phyloP scores from a whole-genome alignment of 169 alveolate genomes.

The Babesia bigemina region DNA sequence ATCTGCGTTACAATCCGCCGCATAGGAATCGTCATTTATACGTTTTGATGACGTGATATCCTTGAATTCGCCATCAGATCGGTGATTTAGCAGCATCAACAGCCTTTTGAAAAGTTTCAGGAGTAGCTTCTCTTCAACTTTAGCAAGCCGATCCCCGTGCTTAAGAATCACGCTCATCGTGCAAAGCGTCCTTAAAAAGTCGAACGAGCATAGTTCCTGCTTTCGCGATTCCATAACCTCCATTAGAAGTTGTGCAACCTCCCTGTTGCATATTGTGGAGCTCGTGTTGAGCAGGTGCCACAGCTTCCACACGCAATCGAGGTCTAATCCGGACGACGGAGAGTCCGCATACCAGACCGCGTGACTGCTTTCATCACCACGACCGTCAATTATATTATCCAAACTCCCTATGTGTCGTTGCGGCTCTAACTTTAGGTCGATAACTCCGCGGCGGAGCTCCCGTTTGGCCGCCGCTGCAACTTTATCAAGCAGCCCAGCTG shows the following conservation, averaged over 20 bases:
- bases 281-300: slow-evolving; percentile 22
- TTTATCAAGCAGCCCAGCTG: background rate
- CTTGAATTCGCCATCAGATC: too few species aligned
- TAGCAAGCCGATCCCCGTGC: background rate
- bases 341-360: background rate
- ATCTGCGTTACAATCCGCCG: background rate
- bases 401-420: background rate
- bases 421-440: slow-evolving; percentile 15
- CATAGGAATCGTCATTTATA: too few species aligned
- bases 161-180: slow-evolving; percentile 1
- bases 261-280: background rate
- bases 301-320: slow-evolving; percentile 12
- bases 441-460: slow-evolving; percentile 16
- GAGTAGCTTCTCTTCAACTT: slow-evolving; percentile 6
- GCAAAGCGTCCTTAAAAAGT: slow-evolving; percentile 10
- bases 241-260: slow-evolving; percentile 3
- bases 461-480: background rate
- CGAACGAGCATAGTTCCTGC: slow-evolving; percentile 4
- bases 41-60: too few species aligned
- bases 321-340: background rate
- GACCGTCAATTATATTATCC: background rate
- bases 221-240: slow-evolving; percentile 1
- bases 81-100: background rate
- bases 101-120: slow-evolving; percentile 11
- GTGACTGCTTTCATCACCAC: background rate